These are phyloP conservation scores for Colletotrichum horii DNA, from an alignment of 2,329 filamentous ascomycete genomes.

Conservation along the genomic window DNA sequence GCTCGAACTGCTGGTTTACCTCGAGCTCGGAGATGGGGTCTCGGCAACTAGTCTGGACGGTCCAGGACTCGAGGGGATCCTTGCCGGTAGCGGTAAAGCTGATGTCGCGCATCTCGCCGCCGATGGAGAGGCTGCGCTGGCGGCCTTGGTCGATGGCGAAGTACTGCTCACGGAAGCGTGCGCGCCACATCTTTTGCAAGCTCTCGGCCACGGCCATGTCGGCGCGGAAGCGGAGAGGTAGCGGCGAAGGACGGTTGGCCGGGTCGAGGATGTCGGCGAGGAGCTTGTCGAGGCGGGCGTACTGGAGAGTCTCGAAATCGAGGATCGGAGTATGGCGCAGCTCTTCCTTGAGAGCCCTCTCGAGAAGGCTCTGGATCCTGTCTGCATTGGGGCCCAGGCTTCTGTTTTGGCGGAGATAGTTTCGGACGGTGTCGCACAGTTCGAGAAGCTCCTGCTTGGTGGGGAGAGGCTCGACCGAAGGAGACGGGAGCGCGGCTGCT, in stretches of 20 bases:
- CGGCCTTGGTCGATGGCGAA: conserved; percentile 51
- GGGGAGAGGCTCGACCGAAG: not conserved
- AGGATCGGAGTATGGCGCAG: conserved; percentile 35
- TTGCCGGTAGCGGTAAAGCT: conserved; percentile 37
- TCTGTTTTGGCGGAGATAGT: conserved; percentile 35
- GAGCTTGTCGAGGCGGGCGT: conserved; percentile 48
- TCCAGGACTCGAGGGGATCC: conserved; percentile 40
- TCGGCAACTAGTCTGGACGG: conserved; percentile 29
- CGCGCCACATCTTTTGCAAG: conserved; percentile 48
- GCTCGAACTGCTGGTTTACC: conserved; percentile 46
- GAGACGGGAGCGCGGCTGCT: not conserved
- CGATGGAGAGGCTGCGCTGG: conserved; percentile 36
- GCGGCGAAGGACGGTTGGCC: conserved; percentile 29
- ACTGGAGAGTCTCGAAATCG: conserved; percentile 42
- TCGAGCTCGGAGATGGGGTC: conserved; percentile 44
- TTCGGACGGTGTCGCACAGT: conserved; percentile 48
- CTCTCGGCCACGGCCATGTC: conserved; percentile 41
- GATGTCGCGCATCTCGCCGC: conserved; percentile 46
- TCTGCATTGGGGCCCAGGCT: conserved; percentile 36
- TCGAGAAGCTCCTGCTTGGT: conserved; percentile 32
- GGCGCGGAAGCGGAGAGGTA: conserved; percentile 34
- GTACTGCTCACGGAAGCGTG: conserved; percentile 48
- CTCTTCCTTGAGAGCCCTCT: conserved; percentile 44
- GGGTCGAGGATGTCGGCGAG: conserved; percentile 42
- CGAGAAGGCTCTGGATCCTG: conserved; percentile 44